These are phyloP conservation scores for Paramyrothecium sp. DNA, from an alignment of 2,329 filamentous ascomycete genomes.

Conservation along the genomic window DNA sequence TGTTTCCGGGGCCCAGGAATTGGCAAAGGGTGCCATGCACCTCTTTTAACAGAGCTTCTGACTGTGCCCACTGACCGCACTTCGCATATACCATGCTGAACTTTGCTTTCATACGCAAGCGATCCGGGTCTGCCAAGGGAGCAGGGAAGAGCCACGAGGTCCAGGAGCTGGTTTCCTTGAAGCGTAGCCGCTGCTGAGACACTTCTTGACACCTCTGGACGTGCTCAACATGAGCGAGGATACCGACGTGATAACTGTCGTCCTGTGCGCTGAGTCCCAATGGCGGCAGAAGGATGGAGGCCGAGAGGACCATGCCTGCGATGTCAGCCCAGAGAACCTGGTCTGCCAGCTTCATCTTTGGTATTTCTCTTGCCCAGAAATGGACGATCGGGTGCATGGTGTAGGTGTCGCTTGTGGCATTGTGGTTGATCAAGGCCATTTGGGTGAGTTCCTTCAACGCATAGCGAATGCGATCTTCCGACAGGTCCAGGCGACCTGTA, in stretches of 20 bases:
- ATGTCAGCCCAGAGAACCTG: constrained; percentile 6
- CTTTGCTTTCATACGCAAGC: constrained; percentile 2
- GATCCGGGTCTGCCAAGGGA: neutral
- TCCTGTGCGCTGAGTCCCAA: neutral
- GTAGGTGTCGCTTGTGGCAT: constrained; percentile 3
- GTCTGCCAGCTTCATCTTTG: neutral
- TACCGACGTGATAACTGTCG: constrained; percentile 4
- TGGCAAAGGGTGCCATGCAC: neutral
- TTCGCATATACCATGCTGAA: constrained; percentile 3
- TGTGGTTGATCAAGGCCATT: constrained; percentile 1
- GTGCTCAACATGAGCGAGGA: constrained; percentile 6
- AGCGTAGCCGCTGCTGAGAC: neutral
- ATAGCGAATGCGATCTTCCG: neutral
- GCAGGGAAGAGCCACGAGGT: neutral
- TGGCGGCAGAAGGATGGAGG: constrained; percentile 5
- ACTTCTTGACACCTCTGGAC: neutral
- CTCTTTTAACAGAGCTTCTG: neutral
- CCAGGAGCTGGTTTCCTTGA: neutral
- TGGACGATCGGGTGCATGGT: constrained; percentile 8
- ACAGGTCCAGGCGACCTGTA: neutral
- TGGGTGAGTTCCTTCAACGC: constrained; percentile 1
- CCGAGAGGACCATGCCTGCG: neutral
- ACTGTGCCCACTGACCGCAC: neutral
- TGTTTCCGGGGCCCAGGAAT: neutral
- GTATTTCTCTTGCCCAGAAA: constrained; percentile 3